phyloP scores from a whole-genome alignment of 202 grass and related monocot species.

The Schoenoplectus triqueter region DNA sequence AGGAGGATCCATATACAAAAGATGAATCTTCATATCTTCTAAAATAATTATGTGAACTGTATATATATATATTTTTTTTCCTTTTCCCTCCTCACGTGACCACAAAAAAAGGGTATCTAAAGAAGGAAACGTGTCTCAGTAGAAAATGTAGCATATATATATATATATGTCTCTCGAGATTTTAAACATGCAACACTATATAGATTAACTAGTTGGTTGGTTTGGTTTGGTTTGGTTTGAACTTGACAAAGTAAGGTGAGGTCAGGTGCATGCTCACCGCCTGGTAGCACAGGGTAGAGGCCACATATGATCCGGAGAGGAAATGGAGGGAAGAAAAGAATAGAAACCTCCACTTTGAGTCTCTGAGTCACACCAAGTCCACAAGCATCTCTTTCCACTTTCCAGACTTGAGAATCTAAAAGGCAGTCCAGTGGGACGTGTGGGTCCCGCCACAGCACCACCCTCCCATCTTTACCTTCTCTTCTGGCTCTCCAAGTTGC shows the following conservation, averaged over 20 bases:
- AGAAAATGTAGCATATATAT: slow-evolving; percentile 21
- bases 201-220: too few relatives aligned
- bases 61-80: background rate
- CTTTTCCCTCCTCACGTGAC: background rate
- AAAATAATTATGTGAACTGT: background rate
- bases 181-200: background rate
- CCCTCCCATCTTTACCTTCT: background rate
- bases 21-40: background rate
- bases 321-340: slow-evolving; percentile 27
- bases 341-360: slow-evolving; percentile 21
- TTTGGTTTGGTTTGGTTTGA: slow-evolving; percentile 9
- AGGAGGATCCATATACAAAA: background rate
- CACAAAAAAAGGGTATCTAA: slow-evolving; percentile 19
- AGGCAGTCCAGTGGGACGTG: slow-evolving; percentile 44
- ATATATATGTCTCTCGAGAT: slow-evolving; percentile 31
- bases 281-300: background rate
- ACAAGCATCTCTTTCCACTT: slow-evolving; percentile 43
- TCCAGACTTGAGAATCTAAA: slow-evolving; percentile 37
- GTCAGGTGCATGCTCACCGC: background rate
- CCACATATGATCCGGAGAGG: background rate
- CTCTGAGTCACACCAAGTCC: background rate
- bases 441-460: background rate
- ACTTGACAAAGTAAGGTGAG: background rate
- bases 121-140: slow-evolving; percentile 17
- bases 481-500: slow-evolving; percentile 5